A percentile compares a stretch with the other conserved stretches of the same genome.
Evolutionary conservation across 208 protist species (phyloP).

Genomic region (Leishmania major): DNA sequence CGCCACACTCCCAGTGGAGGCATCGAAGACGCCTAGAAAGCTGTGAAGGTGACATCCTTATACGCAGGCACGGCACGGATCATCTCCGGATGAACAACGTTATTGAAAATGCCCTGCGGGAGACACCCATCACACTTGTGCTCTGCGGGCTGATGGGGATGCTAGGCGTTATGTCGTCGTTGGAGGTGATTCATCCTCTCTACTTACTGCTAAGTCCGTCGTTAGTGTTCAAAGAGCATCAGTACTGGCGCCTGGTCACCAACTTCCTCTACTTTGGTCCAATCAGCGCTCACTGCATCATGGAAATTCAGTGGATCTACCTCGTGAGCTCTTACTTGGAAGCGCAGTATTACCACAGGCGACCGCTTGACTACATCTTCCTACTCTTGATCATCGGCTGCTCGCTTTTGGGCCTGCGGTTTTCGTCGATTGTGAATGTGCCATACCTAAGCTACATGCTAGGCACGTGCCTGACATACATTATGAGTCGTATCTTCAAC

Average conservation of each 20-base stretch:
- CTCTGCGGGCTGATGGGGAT: constrained; percentile 41
- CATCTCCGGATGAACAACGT: constrained; percentile 25
- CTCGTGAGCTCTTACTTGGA: constrained; percentile 61
- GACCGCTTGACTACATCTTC: constrained; percentile 70
- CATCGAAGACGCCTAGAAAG: neutral
- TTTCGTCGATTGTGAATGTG: constrained; percentile 44
- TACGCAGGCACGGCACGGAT: neutral
- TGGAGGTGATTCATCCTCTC: constrained; percentile 69
- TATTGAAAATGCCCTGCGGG: constrained; percentile 25
- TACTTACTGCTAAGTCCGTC: constrained; percentile 74
- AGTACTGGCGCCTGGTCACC: constrained; percentile 85
- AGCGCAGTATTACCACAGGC: constrained; percentile 66
- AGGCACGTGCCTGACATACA: constrained; percentile 67
- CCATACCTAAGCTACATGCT: constrained; percentile 63
- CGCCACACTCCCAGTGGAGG: neutral
- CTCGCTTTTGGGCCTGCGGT: constrained; percentile 58
- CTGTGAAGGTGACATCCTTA: neutral
- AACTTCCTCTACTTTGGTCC: constrained; percentile 75
- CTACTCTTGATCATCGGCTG: constrained; percentile 47
- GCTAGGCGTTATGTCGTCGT: constrained; percentile 37
- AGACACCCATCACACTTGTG: constrained; percentile 29
- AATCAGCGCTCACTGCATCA: constrained; percentile 51
- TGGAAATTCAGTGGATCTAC: constrained; percentile 75
- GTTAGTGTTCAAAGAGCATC: constrained; percentile 70
- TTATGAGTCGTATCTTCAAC: constrained; percentile 66